phyloP scores from a whole-genome alignment of 1,284 basidiomycete species.

The Sporisorium scitamineum region DNA sequence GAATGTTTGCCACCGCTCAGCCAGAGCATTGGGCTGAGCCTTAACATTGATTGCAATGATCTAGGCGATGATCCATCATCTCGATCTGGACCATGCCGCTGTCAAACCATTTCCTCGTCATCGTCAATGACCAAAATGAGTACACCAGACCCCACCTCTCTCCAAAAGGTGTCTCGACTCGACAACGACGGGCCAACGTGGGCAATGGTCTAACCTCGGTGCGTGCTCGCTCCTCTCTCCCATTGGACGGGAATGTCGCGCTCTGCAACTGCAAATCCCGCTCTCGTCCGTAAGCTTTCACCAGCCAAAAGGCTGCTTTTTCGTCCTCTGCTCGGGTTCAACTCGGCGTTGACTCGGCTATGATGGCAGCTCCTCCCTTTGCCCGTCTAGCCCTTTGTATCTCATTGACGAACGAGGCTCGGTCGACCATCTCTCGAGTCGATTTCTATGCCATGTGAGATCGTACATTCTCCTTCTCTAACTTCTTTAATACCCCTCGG shows the following conservation, averaged over 20 bases:
- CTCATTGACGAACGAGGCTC: not conserved
- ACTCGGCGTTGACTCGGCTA: slow-evolving; percentile 13
- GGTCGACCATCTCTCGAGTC: not conserved
- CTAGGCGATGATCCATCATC: slow-evolving; percentile 1
- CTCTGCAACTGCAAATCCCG: slow-evolving; percentile 10
- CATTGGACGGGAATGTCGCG: not conserved
- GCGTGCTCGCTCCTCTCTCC: slow-evolving; percentile 5
- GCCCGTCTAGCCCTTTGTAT: not conserved
- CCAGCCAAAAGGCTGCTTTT: not conserved
- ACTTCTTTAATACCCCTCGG: not conserved
- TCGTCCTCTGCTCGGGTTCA: slow-evolving; percentile 2
- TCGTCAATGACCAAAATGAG: no score
- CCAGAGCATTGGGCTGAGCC: not conserved
- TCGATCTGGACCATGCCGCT: not conserved
- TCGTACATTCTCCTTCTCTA: not conserved
- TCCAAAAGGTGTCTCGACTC: not conserved
- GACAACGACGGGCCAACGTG: slow-evolving; percentile 6
- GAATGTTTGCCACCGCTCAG: slow-evolving; percentile 1
- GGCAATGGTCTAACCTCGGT: slow-evolving; percentile 23
- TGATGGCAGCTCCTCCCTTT: not conserved
- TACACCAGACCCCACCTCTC: no score
- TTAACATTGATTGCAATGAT: not conserved
- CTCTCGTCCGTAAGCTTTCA: slow-evolving; percentile 7
- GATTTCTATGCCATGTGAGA: slow-evolving; percentile 9
- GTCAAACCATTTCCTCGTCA: not conserved